phyloP scores from a whole-genome alignment of 495 filamentous ascomycete genomes.

The Aspergillus panamensis region DNA sequence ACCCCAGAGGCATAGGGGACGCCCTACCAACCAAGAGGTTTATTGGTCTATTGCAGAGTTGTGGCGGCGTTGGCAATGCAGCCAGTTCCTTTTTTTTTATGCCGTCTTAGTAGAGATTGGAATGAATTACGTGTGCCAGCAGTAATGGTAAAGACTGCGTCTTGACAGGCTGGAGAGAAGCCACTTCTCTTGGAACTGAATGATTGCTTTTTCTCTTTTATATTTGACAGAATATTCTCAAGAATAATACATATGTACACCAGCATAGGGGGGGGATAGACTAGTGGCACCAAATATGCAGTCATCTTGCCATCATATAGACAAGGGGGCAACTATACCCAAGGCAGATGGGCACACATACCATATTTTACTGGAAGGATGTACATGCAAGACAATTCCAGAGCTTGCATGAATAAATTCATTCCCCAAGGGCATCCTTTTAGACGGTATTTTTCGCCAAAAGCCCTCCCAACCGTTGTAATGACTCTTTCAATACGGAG shows the following conservation, averaged over 20 bases:
- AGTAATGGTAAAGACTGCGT: not conserved
- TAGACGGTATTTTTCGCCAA: constrained; percentile 4
- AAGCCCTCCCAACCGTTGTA: constrained; percentile 1
- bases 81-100: not conserved
- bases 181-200: not conserved
- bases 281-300: not conserved
- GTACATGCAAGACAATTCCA: not conserved
- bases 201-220: not conserved
- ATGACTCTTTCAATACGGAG: constrained; percentile 5
- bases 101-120: not conserved
- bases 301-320: not conserved
- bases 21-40: not conserved
- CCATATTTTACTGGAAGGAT: not conserved
- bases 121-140: not conserved
- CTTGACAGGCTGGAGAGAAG: not conserved
- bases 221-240: not conserved
- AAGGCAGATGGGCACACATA: not conserved
- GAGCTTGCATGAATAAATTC: no score
- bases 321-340: not conserved
- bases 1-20: not conserved
- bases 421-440: no score
- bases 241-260: not conserved
- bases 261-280: not conserved
- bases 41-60: not conserved
- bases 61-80: not conserved